Evolutionary conservation across 345 rosid species (phyloP), one percentile per base, ranked within the genome.

Genomic region (Firmiana major): DNA sequence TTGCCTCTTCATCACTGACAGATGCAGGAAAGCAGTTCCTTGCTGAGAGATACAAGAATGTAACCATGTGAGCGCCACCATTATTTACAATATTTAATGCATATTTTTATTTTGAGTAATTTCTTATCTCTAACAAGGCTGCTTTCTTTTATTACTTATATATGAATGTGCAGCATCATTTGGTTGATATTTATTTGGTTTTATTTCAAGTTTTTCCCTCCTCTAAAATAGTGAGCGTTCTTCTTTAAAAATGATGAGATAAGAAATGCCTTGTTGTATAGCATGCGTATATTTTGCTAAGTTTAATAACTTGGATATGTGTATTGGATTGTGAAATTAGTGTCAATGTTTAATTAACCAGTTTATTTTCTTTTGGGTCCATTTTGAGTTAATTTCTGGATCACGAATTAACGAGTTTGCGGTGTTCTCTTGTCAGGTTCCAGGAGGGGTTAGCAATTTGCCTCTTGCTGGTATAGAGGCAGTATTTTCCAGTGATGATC

Each of bases 1-100:
- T 92, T 72, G 86, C 90, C 16, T 92, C 94, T 92, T 64, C 89
- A 88, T 88, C 97, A 63, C 78, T 94, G 81, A 85, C 86, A 34
- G 87, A 83, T 83, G 88, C 91, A 16, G 95, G 97, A 40, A 90
- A 81, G 81, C 86, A 85, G 71, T 92, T 85, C 85, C 85, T 92
- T 28, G 84, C 91, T 53, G 71, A 42, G 16, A 86, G 75, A 54
- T 90, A 87, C 91, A 87, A 85, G 85, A 88, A 88, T 75, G 67
- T 92, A 64, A 48, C 81, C 28, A 88, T 83, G 98, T 92, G 79
- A 72, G 85, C 72, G 31, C 60, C 53, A 66, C 79, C 43, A 13
- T 63, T 22, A 38, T 74, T 19, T 16, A 16, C 55, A 16, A 16
- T 5, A 51, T 16, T 51, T 0, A 15, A 0, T 19, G 0, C 17